Evolutionary conservation across 768 basidiomycete species (phyloP).

Genomic region (Termitomyces sp.): DNA sequence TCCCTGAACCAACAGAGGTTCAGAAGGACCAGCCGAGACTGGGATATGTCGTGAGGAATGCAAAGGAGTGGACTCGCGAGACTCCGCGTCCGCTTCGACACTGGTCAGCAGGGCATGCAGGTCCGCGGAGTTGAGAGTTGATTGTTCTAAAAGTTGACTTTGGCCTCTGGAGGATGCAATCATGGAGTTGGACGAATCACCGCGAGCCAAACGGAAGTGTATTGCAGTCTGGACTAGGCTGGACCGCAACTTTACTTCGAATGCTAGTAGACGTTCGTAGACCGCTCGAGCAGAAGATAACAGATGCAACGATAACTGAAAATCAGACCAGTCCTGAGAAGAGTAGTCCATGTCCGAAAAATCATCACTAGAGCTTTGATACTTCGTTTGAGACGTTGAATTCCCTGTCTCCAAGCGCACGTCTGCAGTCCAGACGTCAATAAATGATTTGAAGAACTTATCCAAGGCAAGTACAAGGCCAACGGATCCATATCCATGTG

Average conservation of each 20-base stretch:
- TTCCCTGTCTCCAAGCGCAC: constrained; percentile 34
- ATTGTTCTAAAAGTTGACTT: constrained; percentile 74
- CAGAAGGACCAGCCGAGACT: constrained; percentile 19
- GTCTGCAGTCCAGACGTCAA: constrained; percentile 56
- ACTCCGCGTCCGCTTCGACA: constrained; percentile 37
- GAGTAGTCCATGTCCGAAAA: constrained; percentile 83
- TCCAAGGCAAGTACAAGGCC: constrained; percentile 76
- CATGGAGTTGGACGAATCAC: constrained; percentile 48
- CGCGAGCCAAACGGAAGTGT: constrained; percentile 51
- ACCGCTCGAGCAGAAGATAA: constrained; percentile 77
- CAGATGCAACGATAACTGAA: constrained; percentile 79
- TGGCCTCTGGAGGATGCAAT: constrained; percentile 63
- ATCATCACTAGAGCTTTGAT: constrained; percentile 46
- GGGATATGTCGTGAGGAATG: constrained; percentile 27
- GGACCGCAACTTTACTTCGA: constrained; percentile 66
- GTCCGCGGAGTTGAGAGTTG: constrained; percentile 76
- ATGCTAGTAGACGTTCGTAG: constrained; percentile 57
- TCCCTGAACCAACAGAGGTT: constrained; percentile 48
- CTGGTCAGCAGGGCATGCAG: constrained; percentile 57
- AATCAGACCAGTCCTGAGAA: constrained; percentile 81
- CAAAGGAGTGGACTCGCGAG: constrained; percentile 18
- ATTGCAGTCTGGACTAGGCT: constrained; percentile 55
- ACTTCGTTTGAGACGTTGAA: constrained; percentile 22
- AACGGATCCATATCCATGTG: constrained; percentile 81
- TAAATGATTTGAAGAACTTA: constrained; percentile 62